Base-by-base conservation (phyloP, 768 basidiomycete species). In the Tylopilus sp. region DNA sequence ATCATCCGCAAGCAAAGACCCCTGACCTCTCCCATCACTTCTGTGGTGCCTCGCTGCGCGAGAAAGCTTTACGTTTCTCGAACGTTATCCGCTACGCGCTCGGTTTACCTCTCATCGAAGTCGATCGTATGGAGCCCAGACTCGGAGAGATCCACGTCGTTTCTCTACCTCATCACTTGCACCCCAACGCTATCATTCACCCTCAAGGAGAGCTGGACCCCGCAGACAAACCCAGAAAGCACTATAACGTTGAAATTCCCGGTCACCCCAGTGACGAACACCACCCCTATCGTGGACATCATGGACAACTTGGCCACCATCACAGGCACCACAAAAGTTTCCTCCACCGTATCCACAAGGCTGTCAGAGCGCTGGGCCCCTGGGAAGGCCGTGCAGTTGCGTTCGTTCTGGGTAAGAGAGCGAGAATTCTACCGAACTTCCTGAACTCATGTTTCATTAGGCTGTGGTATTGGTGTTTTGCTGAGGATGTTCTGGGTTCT, bases 331-430 rank as follows among this genome's bases (percentile, higher is more conserved):
- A 56, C 53, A 64, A 70, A 47, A 70, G 77, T 30, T 88, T 88
- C 77, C 51, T 78, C 42, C 70, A 66, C 40, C 82, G 90, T 41
- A 70, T 91, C 55, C 80, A 84, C 60, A 70, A 69, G 48, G 85
- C 88, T 3, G 69, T 91, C 48, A 81, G 81, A 73, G 67, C 79
- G 8, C 79, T 92, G 15, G 86, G 88, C 12, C 81, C 81, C 18
- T 91, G 90, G 88, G 90, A 92, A 69, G 88, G 88, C 45, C 77
- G 88, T 44, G 82, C 83, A 10, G 83, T 92, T 15, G 83, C 91
- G 4, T 92, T 92, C 53, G 89, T 92, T 50, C 77, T 92, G 17
- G 90, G 89, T 81, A 45, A 59, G 80, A 75, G 26, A 22, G 39
- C 5, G 4, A 2, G 3, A 9, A 11, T 50, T 1, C 31, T 17